Percentiles rank a stretch among this genome's conserved stretches.
Conservation (phyloP, 192 early-diverging fungal genomes). For the Linnemannia schmuckeri region DNA sequence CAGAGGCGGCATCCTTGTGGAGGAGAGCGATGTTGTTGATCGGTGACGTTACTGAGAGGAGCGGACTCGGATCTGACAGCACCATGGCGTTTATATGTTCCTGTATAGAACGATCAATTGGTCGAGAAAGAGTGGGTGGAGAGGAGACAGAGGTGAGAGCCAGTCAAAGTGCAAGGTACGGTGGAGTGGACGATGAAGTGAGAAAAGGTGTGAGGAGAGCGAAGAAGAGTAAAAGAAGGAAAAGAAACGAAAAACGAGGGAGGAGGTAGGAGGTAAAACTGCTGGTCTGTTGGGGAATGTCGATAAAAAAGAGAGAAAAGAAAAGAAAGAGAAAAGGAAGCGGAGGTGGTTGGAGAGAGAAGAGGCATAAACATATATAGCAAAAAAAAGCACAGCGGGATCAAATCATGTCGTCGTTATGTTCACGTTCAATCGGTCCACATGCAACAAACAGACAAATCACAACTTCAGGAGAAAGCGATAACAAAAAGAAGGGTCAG, state of each 20-base stretch:
- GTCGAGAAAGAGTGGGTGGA: neutral
- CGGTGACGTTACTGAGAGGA: constrained; percentile 27
- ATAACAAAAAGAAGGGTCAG: neutral
- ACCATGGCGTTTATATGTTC: constrained; percentile 19
- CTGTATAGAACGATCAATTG: neutral
- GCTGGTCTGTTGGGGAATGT: neutral
- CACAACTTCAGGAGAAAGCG: too few relatives aligned
- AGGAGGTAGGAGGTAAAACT: too few relatives aligned
- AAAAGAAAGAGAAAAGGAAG: neutral
- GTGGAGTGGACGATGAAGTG: neutral
- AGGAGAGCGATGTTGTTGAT: constrained; percentile 24
- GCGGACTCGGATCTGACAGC: constrained; percentile 24
- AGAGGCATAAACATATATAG: neutral
- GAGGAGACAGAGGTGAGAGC: neutral
- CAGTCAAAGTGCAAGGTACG: neutral
- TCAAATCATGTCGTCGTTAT: neutral
- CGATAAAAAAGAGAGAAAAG: neutral
- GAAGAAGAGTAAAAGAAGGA: neutral
- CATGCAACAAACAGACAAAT: neutral
- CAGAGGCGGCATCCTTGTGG: constrained; percentile 12
- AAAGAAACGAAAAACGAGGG: neutral
- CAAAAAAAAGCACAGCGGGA: neutral
- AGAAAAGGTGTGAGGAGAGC: neutral
- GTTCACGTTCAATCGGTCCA: neutral
- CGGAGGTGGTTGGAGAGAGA: neutral